Percentiles rank a stretch among this genome's conserved stretches.
These are phyloP conservation scores for Peronosclerospora sorghi DNA, from an alignment of 352 stramenopile genomes.

Conservation along the genomic window DNA sequence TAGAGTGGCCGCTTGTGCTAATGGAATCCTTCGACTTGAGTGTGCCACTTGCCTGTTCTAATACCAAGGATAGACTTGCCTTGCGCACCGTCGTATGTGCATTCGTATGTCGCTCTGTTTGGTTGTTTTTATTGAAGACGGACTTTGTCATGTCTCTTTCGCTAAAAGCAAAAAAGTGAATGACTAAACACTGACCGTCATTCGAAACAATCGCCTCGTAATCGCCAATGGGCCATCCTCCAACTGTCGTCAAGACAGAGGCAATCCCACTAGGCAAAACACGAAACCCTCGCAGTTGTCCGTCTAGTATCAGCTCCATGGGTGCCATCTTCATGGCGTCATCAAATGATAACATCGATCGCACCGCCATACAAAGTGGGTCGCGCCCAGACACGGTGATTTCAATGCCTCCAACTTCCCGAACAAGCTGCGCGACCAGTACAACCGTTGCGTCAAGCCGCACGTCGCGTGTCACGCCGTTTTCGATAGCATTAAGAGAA, in stretches of 20 bases:
- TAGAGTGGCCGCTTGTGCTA: background rate
- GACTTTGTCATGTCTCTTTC: background rate
- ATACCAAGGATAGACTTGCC: background rate
- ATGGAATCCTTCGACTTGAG: background rate
- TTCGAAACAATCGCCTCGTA: constrained; percentile 4
- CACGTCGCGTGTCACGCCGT: background rate
- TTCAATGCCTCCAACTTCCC: constrained; percentile 11
- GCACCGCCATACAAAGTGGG: constrained; percentile 2
- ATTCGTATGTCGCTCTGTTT: background rate
- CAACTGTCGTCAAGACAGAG: constrained; percentile 5
- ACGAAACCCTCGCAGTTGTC: constrained; percentile 13
- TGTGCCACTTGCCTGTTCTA: background rate
- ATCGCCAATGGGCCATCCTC: constrained; percentile 9
- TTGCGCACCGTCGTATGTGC: background rate
- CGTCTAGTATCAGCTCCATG: constrained; percentile 22
- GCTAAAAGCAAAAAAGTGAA: background rate
- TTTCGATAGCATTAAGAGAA: constrained; percentile 1
- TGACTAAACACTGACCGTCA: background rate
- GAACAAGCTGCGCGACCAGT: constrained; percentile 1
- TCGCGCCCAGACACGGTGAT: background rate
- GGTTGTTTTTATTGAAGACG: background rate
- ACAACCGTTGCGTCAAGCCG: background rate
- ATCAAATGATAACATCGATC: constrained; percentile 3
- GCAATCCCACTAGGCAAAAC: constrained; percentile 17
- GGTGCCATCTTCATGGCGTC: background rate